phyloP scores from a whole-genome alignment of 352 stramenopile species.

The Detonula confervacea region DNA sequence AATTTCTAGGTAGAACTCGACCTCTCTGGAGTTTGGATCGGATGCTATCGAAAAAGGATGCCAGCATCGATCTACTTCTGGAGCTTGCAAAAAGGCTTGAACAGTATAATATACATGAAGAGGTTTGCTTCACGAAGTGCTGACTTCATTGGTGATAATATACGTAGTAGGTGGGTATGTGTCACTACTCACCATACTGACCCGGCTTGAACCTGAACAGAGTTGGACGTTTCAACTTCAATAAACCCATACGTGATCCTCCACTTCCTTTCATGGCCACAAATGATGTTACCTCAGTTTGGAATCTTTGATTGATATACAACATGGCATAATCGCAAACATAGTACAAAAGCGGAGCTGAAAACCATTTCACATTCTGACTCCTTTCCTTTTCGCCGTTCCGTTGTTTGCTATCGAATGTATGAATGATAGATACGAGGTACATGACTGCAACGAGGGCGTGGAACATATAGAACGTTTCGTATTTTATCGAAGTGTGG shows the following conservation, averaged over 20 bases:
- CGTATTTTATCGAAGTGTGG: conserved; percentile 30
- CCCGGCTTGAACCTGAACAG: conserved; percentile 58
- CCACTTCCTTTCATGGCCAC: conserved; percentile 27
- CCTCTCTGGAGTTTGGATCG: conserved; percentile 30
- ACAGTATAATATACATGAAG: no score
- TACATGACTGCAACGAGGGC: conserved; percentile 33
- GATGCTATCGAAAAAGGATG: conserved; percentile 69
- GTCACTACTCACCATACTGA: conserved; percentile 32
- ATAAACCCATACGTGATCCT: conserved; percentile 49
- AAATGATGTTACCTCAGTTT: conserved; percentile 31
- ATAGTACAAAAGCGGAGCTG: conserved; percentile 52
- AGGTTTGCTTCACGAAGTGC: no score
- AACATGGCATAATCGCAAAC: conserved; percentile 51
- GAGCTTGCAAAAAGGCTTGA: conserved; percentile 15
- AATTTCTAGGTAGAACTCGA: conserved; percentile 67
- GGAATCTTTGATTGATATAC: conserved; percentile 53
- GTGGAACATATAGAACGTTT: conserved; percentile 34
- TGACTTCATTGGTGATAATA: no score
- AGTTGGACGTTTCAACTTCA: conserved; percentile 41
- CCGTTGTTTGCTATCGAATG: conserved; percentile 50
- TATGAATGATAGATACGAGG: conserved; percentile 57
- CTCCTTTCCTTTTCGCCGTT: conserved; percentile 29
- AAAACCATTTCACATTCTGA: conserved; percentile 64
- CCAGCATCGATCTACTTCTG: conserved; percentile 50
- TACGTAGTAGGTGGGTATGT: no score